Base-by-base conservation (phyloP, 768 basidiomycete species). In the Cystobasidium onofrii region DNA sequence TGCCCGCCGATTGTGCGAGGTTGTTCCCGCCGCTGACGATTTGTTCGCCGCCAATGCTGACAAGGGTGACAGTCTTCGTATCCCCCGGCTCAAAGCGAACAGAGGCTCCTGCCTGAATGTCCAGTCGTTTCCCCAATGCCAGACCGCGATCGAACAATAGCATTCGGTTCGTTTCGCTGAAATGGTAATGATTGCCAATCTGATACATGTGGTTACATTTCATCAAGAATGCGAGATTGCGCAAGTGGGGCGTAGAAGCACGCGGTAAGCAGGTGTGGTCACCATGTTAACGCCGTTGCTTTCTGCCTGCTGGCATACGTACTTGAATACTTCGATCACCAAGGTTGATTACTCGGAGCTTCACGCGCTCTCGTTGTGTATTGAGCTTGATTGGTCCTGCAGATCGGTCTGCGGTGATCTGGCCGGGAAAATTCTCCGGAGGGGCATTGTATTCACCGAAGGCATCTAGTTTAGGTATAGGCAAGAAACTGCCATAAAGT, bases 71-170 rank as follows among this genome's bases (percentile, higher is more conserved):
- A 0, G 91, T 87, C 82, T 92, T 93, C 44, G 81, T 80, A 77
- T 95, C 92, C 0, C 93, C 92, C 0, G 96, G 95, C 80, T 99
- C 96, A 80, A 99, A 98, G 36, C 96, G 87, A 4, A 96, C 90
- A 7, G 96, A 93, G 0, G 93, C 97, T 6, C 96, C 95, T 0
- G 96, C 88, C 0, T 94, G 83, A 66, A 98, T 95, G 80, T 99
- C 92, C 9, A 99, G 87, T 17, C 90, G 87, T 78, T 87, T 92
- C 6, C 89, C 90, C 75, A 93, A 89, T 0, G 93, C 87, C 73
- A 86, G 84, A 4, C 81, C 82, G 31, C 96, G 88, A 81, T 98
- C 93, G 77, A 98, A 98, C 13, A 84, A 83, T 7, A 98, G 85
- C 0, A 85, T 83, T 1, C 86, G 81, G 82, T 98, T 99, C 1